Evolutionary conservation across 2,329 filamentous ascomycete genomes (phyloP), one percentile per base, ranked within the genome.

Genomic region (Fusarium circinatum): DNA sequence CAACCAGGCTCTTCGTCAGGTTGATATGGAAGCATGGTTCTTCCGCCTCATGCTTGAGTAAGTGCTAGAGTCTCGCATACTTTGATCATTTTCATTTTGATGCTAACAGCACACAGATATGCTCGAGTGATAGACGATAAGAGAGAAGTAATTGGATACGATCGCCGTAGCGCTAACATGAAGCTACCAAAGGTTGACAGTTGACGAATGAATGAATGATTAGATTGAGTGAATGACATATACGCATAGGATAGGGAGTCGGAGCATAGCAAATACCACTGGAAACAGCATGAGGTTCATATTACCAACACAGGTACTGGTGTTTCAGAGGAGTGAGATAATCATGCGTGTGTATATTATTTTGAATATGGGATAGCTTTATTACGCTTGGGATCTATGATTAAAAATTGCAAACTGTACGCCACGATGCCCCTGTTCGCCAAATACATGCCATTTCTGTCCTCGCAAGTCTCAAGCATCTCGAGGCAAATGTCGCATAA

Each of bases 21-120:
- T 93, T 77, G 92, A 94, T 78, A 89, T 94, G 82, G 91, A 93
- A 82, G 90, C 89, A 52, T 90, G 89, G 88, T 87, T 89, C 75
- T 93, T 93, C 75, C 85, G 93, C 64, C 78, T 96, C 65, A 81
- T 94, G 49, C 79, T 94, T 65, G 92, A 93, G 87, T 93, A 85
- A 80, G 88, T 85, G 30, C 45, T n/a, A 30, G 15, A 13, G 20
- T 20, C 42, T 17, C 11, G 28, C 26, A 9, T 8, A 10, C 14
- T 55, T 55, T 28, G 14, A 3, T 13, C 18, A 13, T 26, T 39
- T 14, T 28, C 5, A 20, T 41, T 20, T 15, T 12, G 34, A 36
- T 54, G 26, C 48, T 76, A 32, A 77, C 34, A 32, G 59, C 51
- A 54, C 62, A 38, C 52, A 91, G 90, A 76, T 92, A 92, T 68